Conservation (phyloP, 257 asterid genomes). For the Galeopsis tetrahit region DNA sequence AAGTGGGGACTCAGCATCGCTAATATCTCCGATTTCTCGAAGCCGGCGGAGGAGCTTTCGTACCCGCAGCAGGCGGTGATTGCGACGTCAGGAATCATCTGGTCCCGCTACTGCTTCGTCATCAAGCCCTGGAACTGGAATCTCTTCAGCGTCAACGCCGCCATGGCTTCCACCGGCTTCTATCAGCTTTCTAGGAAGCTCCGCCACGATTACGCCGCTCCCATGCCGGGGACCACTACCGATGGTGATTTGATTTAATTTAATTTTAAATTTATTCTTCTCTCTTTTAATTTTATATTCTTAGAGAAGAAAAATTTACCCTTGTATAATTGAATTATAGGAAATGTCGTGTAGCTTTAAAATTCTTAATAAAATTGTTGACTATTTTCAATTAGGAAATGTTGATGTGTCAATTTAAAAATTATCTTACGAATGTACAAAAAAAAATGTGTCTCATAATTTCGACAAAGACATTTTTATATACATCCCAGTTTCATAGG, state of each 20-base stretch:
- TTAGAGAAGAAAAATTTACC: no score
- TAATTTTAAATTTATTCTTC: no score
- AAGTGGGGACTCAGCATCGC: conserved; percentile 64
- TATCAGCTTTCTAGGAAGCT: conserved; percentile 52
- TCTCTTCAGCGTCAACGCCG: conserved; percentile 56
- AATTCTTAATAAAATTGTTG: no score
- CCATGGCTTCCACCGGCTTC: conserved; percentile 60
- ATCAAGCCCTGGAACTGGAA: conserved; percentile 58
- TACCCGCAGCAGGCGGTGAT: conserved; percentile 58
- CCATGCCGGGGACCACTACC: not conserved
- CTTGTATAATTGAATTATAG: no score
- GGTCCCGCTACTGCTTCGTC: conserved; percentile 64
- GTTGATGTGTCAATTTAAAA: no score
- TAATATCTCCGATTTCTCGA: conserved; percentile 53
- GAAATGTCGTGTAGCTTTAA: no score
- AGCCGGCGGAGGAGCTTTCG: conserved; percentile 53
- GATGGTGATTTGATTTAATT: not conserved
- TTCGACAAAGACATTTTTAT: no score
- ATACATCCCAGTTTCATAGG: no score
- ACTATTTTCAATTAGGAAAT: no score
- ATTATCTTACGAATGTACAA: no score
- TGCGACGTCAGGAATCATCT: conserved; percentile 49
- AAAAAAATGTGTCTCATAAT: no score
- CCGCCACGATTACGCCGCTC: conserved; percentile 40
- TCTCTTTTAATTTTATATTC: no score